Evolutionary conservation across 2,329 filamentous ascomycete genomes (phyloP).

Genomic region (Colletotrichum cordylinicola): DNA sequence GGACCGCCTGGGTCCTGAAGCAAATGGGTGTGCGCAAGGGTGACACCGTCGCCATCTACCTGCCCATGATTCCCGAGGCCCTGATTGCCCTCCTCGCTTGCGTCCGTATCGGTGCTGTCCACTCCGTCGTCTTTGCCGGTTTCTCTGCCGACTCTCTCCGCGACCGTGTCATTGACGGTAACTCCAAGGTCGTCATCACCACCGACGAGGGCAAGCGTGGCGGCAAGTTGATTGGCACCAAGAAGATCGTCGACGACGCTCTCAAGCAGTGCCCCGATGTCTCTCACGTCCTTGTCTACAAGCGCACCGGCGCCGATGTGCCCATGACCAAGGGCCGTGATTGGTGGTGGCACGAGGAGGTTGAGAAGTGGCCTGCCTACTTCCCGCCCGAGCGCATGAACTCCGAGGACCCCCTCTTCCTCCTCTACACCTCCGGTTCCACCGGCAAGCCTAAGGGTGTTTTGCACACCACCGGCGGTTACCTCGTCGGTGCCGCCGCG

Average conservation of each 20-base stretch:
- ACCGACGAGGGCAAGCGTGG: slow-evolving; percentile 97
- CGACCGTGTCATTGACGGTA: slow-evolving; percentile 90
- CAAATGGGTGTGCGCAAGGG: slow-evolving; percentile 97
- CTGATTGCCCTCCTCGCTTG: slow-evolving; percentile 91
- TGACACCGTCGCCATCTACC: slow-evolving; percentile 94
- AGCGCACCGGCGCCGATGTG: slow-evolving; percentile 91
- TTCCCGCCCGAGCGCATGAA: slow-evolving; percentile 87
- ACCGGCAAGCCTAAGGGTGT: slow-evolving; percentile 99
- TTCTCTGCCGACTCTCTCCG: slow-evolving; percentile 97
- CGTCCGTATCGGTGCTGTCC: slow-evolving; percentile 89
- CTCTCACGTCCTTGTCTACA: slow-evolving; percentile 85
- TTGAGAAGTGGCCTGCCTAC: slow-evolving; percentile 95
- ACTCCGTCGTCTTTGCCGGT: slow-evolving; percentile 97
- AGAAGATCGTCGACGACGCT: slow-evolving; percentile 98
- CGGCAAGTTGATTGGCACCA: slow-evolving; percentile 95
- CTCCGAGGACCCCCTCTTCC: slow-evolving; percentile 95
- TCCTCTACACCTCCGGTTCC: slow-evolving; percentile 97
- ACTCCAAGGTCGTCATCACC: slow-evolving; percentile 94
- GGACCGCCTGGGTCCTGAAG: slow-evolving; percentile 85
- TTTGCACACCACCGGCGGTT: slow-evolving; percentile 96
- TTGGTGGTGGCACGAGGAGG: slow-evolving; percentile 98
- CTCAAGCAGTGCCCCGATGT: slow-evolving; percentile 95
- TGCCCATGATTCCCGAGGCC: slow-evolving; percentile 99
- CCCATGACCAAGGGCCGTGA: slow-evolving; percentile 91
- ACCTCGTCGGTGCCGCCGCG: slow-evolving; percentile 89